These are phyloP conservation scores for Phytopythium vexans DNA, from an alignment of 352 stramenopile species.

Conservation along the genomic window DNA sequence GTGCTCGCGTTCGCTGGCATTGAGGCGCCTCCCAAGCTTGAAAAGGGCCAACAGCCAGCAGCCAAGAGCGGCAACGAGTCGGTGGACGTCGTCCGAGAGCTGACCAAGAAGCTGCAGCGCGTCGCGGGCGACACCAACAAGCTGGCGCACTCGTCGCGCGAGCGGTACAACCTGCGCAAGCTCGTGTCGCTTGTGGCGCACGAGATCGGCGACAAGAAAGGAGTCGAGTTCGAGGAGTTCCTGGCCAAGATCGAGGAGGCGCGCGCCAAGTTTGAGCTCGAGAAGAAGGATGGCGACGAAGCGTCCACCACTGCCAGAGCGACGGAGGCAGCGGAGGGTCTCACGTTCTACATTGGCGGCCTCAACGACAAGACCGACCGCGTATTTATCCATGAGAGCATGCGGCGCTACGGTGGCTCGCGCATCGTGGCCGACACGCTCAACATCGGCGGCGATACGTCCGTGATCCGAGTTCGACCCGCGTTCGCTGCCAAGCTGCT, in stretches of 20 bases:
- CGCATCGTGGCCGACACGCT: conserved; percentile 86
- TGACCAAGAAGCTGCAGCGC: conserved; percentile 26
- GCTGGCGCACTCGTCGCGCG: conserved; percentile 27
- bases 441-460: conserved; percentile 74
- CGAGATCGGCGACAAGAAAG: conserved; percentile 64
- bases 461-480: conserved; percentile 70
- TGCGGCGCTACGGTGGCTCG: conserved; percentile 75
- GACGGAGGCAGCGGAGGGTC: conserved; percentile 18
- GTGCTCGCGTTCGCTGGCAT: conserved; percentile 29
- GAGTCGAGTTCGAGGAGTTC: conserved; percentile 73
- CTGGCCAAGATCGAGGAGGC: conserved; percentile 47
- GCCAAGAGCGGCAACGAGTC: not conserved
- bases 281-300: conserved; percentile 4
- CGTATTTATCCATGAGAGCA: conserved; percentile 88
- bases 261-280: conserved; percentile 25
- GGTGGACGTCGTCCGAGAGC: conserved; percentile 11
- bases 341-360: conserved; percentile 74
- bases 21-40: conserved; percentile 1
- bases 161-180: conserved; percentile 42
- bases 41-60: not conserved
- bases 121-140: conserved; percentile 10
- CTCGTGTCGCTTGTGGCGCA: conserved; percentile 46
- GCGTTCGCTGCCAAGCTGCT: conserved; percentile 27
- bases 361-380: conserved; percentile 88
- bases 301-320: conserved; percentile 6